These are phyloP conservation scores for Globisporangium paroecandrum DNA, from an alignment of 352 stramenopile genomes.

Conservation along the genomic window DNA sequence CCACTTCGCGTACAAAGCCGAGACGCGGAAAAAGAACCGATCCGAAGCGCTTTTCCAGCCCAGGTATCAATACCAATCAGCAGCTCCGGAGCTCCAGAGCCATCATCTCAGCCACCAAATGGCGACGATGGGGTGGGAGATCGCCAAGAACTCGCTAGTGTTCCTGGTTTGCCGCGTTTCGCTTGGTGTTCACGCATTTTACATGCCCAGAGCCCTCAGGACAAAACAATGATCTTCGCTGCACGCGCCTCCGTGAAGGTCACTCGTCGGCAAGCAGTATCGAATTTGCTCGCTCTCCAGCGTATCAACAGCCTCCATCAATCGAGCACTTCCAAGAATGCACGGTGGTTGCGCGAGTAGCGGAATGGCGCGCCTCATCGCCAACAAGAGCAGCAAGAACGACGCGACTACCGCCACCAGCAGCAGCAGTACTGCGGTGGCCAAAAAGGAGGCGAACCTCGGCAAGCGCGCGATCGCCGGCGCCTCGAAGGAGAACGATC, in stretches of 20 bases:
- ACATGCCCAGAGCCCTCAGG: neutral
- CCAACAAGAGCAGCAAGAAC: constrained; percentile 9
- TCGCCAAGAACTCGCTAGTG: neutral
- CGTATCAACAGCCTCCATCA: neutral
- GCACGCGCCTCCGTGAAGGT: neutral
- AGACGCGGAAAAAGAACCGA: neutral
- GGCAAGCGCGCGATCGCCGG: constrained; percentile 10
- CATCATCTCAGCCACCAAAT: neutral
- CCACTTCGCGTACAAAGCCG: neutral
- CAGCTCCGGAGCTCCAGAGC: neutral
- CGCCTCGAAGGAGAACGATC: constrained; percentile 5
- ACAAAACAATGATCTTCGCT: neutral
- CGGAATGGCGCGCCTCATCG: constrained; percentile 7
- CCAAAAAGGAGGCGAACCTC: neutral
- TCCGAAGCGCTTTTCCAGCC: neutral
- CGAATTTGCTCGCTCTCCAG: neutral
- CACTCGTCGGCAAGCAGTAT: neutral
- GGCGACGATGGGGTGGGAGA: neutral
- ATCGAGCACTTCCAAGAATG: neutral
- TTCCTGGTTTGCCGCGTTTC: neutral
- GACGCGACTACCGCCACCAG: neutral
- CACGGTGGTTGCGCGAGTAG: constrained; percentile 13
- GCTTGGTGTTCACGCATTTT: neutral
- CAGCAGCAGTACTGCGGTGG: too few species aligned
- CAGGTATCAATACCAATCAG: neutral